A percentile compares a stretch with the other conserved stretches of the same genome.
phyloP scores from a whole-genome alignment of 352 stramenopile genomes.

The Thalassiosira hispida region DNA sequence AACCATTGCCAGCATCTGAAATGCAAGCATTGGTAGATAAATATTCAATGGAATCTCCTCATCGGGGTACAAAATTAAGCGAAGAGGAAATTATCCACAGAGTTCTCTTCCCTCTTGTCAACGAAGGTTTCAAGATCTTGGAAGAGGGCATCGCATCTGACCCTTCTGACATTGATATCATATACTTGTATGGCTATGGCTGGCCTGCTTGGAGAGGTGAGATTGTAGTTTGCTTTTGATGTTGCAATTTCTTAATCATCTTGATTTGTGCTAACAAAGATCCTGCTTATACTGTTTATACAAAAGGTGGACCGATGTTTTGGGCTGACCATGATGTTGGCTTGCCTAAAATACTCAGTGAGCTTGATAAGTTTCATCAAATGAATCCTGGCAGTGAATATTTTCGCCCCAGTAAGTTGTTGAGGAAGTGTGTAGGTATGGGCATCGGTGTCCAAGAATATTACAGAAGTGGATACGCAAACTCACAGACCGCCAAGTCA shows the following conservation, averaged over 20 bases:
- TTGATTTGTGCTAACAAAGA: too few species aligned
- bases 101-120: conserved; percentile 79
- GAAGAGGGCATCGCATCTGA: conserved; percentile 83
- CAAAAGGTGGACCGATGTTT: conserved; percentile 80
- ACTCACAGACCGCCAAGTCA: conserved; percentile 18
- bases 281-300: conserved; percentile 5
- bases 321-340: conserved; percentile 84
- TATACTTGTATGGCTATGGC: conserved; percentile 86
- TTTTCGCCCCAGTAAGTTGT: conserved; percentile 73
- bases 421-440: conserved; percentile 71
- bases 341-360: conserved; percentile 63
- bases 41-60: conserved; percentile 60
- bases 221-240: conserved; percentile 1
- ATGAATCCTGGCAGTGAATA: conserved; percentile 79
- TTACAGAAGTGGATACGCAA: conserved; percentile 47
- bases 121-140: conserved; percentile 87
- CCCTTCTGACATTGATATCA: conserved; percentile 86
- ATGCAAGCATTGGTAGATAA: conserved; percentile 77
- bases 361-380: conserved; percentile 62
- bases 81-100: conserved; percentile 74
- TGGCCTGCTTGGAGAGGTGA: conserved; percentile 79
- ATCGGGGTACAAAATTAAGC: conserved; percentile 49
- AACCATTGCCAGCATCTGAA: conserved; percentile 72
- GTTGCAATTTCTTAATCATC: neutral
- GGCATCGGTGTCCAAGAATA: conserved; percentile 75